Base-by-base conservation (phyloP, 768 basidiomycete genomes). In the Pleurotus tuoliensis region DNA sequence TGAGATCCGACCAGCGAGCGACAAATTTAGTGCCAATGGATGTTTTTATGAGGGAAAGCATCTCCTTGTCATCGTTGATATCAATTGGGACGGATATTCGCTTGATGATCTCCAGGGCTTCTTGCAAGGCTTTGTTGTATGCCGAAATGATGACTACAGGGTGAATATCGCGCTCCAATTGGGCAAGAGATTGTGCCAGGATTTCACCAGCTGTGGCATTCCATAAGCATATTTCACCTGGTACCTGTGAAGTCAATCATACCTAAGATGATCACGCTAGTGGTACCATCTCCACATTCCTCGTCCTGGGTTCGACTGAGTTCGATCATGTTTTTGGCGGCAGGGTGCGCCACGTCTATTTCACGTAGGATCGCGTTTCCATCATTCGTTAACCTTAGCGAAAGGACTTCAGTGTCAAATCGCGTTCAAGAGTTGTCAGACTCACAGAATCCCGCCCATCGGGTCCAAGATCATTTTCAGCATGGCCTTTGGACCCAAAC, bases 291-390 rank as follows among this genome's bases (percentile, higher is more conserved):
- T 47, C 96, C 97, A 62, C 97, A 97, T 67, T 98, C 97, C 74
- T 98, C 97, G 64, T 98, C 97, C 71, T 98, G 97, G 1, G 97
- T 98, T 68, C 97, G 76, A 64, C 92, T 93, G 9, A 98, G 84
- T 74, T 99, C 97, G 61, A 99, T 97, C 96, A 99, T 98, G 63
- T 95, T 97, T 77, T 98, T 99, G 22, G 97, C 96, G 24, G 97
- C 97, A 3, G 96, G 97, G 65, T 99, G 97, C 2, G 95, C 94
- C 27, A 99, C 97, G 63, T 99, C 97, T 63, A 98, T 99, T 72
- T 99, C 97, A 53, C 97, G 88, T 40, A 98, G 77, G 60, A 99
- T 98, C 2, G 97, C 95, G 65, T 99, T 98, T n/a, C 97, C 96
- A 66, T 99, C 96, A 70, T 98, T 98, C 2, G 97, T 98, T 16